Evolutionary conservation across 176 grass and related monocot species (phyloP).

Genomic region (Raddia distichophylla): DNA sequence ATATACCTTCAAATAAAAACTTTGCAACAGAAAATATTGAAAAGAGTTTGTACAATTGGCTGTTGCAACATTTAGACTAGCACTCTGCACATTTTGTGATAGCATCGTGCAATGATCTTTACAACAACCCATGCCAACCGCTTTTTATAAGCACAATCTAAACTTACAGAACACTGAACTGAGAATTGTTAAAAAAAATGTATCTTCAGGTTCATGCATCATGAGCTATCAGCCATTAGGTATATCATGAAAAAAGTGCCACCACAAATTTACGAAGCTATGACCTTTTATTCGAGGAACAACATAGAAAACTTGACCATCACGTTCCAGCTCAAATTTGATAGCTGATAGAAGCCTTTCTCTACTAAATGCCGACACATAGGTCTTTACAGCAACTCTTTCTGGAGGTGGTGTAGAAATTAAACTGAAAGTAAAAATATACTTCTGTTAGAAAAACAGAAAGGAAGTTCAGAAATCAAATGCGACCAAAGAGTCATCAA

Average conservation of each 20-base stretch:
- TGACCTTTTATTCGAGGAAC: slow-evolving; percentile 93
- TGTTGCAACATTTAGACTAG: slow-evolving; percentile 13
- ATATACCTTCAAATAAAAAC: slow-evolving; percentile 2
- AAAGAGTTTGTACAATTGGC: neutral
- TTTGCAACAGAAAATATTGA: neutral
- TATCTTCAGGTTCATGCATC: slow-evolving; percentile 31
- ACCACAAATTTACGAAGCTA: slow-evolving; percentile 28
- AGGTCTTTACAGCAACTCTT: slow-evolving; percentile 91
- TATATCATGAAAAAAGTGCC: slow-evolving; percentile 28
- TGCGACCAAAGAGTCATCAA: slow-evolving; percentile 16
- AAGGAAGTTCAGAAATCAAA: slow-evolving; percentile 17
- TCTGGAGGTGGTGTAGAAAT: slow-evolving; percentile 96
- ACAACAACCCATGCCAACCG: neutral
- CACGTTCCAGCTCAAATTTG: slow-evolving; percentile 80
- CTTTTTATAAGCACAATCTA: neutral
- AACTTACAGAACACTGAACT: slow-evolving; percentile 29
- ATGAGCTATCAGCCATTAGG: neutral
- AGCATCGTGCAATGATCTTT: neutral
- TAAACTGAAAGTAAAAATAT: slow-evolving; percentile 65
- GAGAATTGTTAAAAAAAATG: slow-evolving; percentile 12
- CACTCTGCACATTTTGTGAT: neutral
- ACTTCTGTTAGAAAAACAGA: slow-evolving; percentile 15
- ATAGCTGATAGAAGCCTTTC: slow-evolving; percentile 80
- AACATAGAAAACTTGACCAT: slow-evolving; percentile 98
- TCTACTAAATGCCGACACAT: slow-evolving; percentile 78